Evolutionary conservation across 768 basidiomycete genomes (phyloP), one percentile per base, ranked within the genome.

Genomic region (Strobilomyces echinocephalus): DNA sequence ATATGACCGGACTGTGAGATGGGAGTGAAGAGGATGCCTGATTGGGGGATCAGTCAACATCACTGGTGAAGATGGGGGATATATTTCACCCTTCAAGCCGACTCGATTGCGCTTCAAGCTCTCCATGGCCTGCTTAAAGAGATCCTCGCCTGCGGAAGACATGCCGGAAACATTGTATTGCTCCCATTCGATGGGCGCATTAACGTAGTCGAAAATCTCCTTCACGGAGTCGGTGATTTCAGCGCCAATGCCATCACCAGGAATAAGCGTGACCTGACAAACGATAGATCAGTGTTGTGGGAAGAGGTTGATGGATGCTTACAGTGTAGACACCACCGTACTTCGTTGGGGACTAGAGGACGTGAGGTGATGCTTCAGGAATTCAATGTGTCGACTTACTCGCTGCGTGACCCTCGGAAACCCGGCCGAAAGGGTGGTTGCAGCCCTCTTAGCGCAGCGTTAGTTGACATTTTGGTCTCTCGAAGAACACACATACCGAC

Each of bases 171-270:
- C 94, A 66, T 97, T 83, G 75, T 95, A 97, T 71, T 97, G 94
- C 66, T 97, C 95, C 91, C 92, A 97, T 69, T 97, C 92, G 73
- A 99, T 95, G 71, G 97, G 97, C 31, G 95, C 97, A 68, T 98
- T 99, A 69, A 93, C 83, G 61, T 91, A 81, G 71, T 95, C 92
- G 68, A 99, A 99, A 68, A 99, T 95, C 73, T 98, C 95, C 76
- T 99, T 98, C 61, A 99, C 95, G 2, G 93, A 95, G 74, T 95
- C 91, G 55, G 95, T 92, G 67, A 99, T 92, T 76, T 99, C 97
- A 64, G 84, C 82, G 58, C 97, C 97, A 65, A 99, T 87, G 76
- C 97, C 97, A 68, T 99, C 97, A 60, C 97, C 97, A 42, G 95
- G 95, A 62, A 98, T 95, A 66, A 97, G 84, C 54, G 95, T 97